Percentiles rank a stretch among this genome's conserved stretches.
These are phyloP conservation scores for Talaromyces thailandensis DNA, from an alignment of 495 filamentous ascomycete species.

Conservation along the genomic window DNA sequence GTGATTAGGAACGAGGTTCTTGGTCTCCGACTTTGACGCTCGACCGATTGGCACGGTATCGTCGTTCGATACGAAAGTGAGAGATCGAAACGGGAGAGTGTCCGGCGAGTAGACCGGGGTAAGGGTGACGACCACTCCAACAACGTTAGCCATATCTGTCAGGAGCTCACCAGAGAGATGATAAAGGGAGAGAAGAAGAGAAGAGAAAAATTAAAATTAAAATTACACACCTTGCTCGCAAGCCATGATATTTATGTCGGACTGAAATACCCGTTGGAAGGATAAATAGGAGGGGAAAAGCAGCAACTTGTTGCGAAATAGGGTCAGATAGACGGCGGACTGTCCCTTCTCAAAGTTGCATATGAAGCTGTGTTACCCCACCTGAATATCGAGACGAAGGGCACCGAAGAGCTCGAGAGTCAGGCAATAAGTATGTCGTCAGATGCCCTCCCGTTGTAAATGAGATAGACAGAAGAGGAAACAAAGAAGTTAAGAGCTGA, in stretches of 20 bases:
- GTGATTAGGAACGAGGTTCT: conserved; percentile 36
- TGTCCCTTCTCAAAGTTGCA: neutral
- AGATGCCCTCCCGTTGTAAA: neutral
- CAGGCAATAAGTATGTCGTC: neutral
- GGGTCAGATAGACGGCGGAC: neutral
- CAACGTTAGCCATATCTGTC: neutral
- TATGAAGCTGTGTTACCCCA: neutral
- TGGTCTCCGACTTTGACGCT: conserved; percentile 47
- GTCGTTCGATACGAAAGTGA: conserved; percentile 19
- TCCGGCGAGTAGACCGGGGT: conserved; percentile 14
- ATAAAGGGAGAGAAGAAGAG: neutral
- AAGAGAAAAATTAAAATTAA: neutral
- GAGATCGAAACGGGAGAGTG: conserved; percentile 16
- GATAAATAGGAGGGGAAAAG: neutral
- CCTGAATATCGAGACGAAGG: neutral
- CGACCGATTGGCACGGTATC: conserved; percentile 41
- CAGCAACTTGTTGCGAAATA: neutral
- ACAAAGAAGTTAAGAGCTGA: neutral
- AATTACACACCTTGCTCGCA: neutral
- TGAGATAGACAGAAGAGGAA: neutral
- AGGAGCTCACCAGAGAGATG: neutral
- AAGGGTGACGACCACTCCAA: conserved; percentile 21
- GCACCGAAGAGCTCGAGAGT: neutral
- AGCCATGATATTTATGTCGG: neutral
- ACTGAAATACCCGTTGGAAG: neutral